These are phyloP conservation scores for Verticillium klebahnii DNA, from an alignment of 2,329 filamentous ascomycete genomes.

Conservation along the genomic window DNA sequence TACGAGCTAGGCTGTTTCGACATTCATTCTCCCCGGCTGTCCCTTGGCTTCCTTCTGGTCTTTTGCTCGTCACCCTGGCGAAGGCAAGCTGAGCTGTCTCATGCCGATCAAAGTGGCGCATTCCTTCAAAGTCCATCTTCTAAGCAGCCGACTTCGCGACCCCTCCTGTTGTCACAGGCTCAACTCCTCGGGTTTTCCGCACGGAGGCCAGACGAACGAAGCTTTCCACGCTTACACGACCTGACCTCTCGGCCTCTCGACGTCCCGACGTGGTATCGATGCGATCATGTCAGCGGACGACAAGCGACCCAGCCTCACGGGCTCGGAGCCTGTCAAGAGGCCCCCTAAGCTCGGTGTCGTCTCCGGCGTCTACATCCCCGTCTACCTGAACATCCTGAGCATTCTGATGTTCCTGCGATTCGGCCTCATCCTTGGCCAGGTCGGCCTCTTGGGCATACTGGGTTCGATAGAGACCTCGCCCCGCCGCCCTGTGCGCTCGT, in stretches of 20 bases:
- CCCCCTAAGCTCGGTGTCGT: conserved; percentile 68
- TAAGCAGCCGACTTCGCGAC: neutral
- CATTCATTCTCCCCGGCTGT: neutral
- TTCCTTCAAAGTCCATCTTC: neutral
- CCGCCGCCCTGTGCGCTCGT: neutral
- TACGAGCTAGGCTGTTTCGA: neutral
- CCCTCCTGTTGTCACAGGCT: neutral
- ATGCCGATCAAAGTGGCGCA: neutral
- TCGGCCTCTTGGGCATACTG: conserved; percentile 74
- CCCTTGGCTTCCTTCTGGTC: neutral
- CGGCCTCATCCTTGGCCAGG: conserved; percentile 76
- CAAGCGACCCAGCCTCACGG: conserved; percentile 11
- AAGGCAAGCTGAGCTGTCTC: neutral
- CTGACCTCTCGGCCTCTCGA: neutral
- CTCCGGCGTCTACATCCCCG: conserved; percentile 79
- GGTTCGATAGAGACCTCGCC: conserved; percentile 44
- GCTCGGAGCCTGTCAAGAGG: conserved; percentile 29
- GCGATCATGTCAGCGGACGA: conserved; percentile 8
- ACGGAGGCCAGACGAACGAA: neutral
- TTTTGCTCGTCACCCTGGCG: neutral
- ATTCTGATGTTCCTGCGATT: conserved; percentile 93
- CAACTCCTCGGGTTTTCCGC: neutral
- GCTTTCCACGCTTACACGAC: neutral
- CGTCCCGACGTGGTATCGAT: neutral
- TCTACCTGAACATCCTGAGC: conserved; percentile 82